phyloP scores from a whole-genome alignment of 495 filamentous ascomycete genomes.

The Daldinia decipiens region DNA sequence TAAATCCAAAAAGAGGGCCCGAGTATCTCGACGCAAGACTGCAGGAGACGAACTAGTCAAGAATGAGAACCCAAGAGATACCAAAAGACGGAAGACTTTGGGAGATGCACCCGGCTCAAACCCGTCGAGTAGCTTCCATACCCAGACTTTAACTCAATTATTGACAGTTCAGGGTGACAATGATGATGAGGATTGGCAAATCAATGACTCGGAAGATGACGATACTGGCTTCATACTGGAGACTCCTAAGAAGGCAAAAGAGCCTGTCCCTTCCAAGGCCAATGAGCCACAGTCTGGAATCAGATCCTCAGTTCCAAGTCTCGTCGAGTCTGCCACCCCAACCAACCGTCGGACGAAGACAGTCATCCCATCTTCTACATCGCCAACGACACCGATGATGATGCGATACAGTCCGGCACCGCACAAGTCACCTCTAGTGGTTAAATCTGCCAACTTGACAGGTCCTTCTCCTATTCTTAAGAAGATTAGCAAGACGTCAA shows the following conservation, averaged over 20 bases:
- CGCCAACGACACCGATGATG: slow-evolving; percentile 52
- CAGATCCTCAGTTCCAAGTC: slow-evolving; percentile 36
- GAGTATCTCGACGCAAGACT: slow-evolving; percentile 40
- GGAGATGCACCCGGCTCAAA: slow-evolving; percentile 50
- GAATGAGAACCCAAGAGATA: slow-evolving; percentile 32
- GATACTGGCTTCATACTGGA: slow-evolving; percentile 36
- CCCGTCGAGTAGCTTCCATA: slow-evolving; percentile 52
- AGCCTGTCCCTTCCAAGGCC: slow-evolving; percentile 8
- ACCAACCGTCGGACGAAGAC: slow-evolving; percentile 47
- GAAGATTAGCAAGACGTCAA: slow-evolving; percentile 47
- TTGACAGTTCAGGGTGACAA: slow-evolving; percentile 42
- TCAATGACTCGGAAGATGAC: slow-evolving; percentile 52
- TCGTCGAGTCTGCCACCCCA: slow-evolving; percentile 49
- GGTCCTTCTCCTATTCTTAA: slow-evolving; percentile 46
- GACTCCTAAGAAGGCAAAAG: slow-evolving; percentile 36
- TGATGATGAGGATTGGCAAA: slow-evolving; percentile 41
- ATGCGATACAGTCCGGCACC: slow-evolving; percentile 41
- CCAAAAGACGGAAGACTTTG: slow-evolving; percentile 56
- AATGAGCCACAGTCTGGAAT: slow-evolving; percentile 10
- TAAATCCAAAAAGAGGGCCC: slow-evolving; percentile 37
- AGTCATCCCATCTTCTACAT: slow-evolving; percentile 55
- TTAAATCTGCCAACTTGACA: slow-evolving; percentile 52
- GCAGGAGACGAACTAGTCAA: slow-evolving; percentile 34
- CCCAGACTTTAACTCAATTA: slow-evolving; percentile 59
- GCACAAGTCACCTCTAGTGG: slow-evolving; percentile 49